Percentiles rank a stretch among this genome's conserved stretches.
Conservation (phyloP, 768 basidiomycete species). For the Kwoniella shandongensis region DNA sequence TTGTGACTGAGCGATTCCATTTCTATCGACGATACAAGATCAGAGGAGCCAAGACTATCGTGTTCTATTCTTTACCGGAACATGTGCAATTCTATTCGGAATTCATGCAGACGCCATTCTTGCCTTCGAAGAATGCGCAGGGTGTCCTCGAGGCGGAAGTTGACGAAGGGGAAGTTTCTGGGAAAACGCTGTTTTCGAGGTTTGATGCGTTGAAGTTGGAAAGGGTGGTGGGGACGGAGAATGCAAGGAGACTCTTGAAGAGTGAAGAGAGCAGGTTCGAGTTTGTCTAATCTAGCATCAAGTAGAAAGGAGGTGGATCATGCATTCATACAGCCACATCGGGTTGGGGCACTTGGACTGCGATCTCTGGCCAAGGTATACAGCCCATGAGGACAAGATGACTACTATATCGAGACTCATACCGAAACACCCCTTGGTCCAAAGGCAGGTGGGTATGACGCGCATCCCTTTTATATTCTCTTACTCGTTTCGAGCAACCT, state of each 20-base stretch:
- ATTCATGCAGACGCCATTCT: conserved; percentile 81
- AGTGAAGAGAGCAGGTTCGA: conserved; percentile 54
- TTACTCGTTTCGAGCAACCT: too few relatives aligned
- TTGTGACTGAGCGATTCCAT: conserved; percentile 97
- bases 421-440: too few relatives aligned
- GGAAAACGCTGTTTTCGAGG: conserved; percentile 76
- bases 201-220: conserved; percentile 87
- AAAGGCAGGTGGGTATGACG: too few relatives aligned
- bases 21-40: conserved; percentile 96
- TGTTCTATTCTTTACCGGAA: conserved; percentile 90
- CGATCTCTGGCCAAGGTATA: too few relatives aligned
- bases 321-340: too few relatives aligned
- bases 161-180: conserved; percentile 81
- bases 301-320: too few relatives aligned
- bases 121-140: conserved; percentile 62
- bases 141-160: conserved; percentile 85
- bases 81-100: conserved; percentile 92
- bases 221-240: conserved; percentile 67
- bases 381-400: too few relatives aligned
- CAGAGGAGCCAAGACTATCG: conserved; percentile 83
- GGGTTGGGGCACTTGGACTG: too few relatives aligned
- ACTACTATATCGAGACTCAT: too few relatives aligned
- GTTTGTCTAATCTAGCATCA: conserved; percentile 51
- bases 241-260: conserved; percentile 54
- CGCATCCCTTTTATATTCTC: too few relatives aligned